phyloP scores from a whole-genome alignment of 2,329 filamentous ascomycete species.

The Rhytidhysteron rufulum region DNA sequence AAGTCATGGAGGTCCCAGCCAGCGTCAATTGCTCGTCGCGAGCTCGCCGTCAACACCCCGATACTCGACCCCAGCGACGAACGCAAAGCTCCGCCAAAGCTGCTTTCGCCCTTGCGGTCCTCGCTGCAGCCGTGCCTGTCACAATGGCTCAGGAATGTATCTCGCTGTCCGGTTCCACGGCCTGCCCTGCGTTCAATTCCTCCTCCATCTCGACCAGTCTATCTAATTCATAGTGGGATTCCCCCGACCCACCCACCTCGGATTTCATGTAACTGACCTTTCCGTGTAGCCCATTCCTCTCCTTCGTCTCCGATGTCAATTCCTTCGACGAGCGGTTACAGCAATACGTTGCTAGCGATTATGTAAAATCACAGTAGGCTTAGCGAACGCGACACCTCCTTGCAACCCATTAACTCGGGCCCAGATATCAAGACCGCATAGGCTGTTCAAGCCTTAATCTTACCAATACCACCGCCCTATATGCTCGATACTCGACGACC shows the following conservation, averaged over 20 bases:
- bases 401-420: conserved; percentile 29
- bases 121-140: conserved; percentile 26
- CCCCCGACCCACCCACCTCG: too few relatives aligned
- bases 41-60: conserved; percentile 10
- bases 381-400: conserved; percentile 8
- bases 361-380: conserved; percentile 72
- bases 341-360: conserved; percentile 69
- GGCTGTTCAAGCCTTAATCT: conserved; percentile 77
- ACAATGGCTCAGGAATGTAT: conserved; percentile 53
- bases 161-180: conserved; percentile 64
- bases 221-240: too few relatives aligned
- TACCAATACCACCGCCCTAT: conserved; percentile 73
- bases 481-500: conserved; percentile 89
- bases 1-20: not conserved
- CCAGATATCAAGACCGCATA: conserved; percentile 75
- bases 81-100: conserved; percentile 15
- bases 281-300: conserved; percentile 76
- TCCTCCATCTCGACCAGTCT: conserved; percentile 66
- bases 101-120: conserved; percentile 15
- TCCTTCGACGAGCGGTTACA: conserved; percentile 75
- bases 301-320: conserved; percentile 69
- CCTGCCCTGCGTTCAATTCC: conserved; percentile 68
- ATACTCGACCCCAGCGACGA: conserved; percentile 14
- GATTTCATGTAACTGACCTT: too few relatives aligned
- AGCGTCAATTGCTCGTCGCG: conserved; percentile 1